phyloP scores from a whole-genome alignment of 345 rosid genomes.

The Sisymbrium irio region DNA sequence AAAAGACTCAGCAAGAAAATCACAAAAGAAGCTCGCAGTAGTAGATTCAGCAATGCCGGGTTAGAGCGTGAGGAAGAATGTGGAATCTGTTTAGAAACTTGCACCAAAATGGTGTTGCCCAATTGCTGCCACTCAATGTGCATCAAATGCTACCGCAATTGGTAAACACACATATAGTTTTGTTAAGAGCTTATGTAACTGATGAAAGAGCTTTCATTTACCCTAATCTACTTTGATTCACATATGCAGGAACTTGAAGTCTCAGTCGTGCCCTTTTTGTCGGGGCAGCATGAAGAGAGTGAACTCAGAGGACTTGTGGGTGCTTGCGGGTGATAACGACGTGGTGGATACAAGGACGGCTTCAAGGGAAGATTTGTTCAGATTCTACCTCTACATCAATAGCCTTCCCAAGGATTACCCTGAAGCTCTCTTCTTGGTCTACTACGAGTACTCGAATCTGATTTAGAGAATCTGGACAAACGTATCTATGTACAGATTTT shows the following conservation, averaged over 20 bases:
- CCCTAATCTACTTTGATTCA: not conserved
- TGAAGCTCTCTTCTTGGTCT: constrained; percentile 80
- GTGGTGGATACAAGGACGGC: constrained; percentile 74
- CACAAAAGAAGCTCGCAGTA: constrained; percentile 41
- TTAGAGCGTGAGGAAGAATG: constrained; percentile 92
- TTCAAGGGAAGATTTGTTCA: constrained; percentile 67
- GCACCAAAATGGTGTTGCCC: constrained; percentile 91
- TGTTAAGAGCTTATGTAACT: not conserved
- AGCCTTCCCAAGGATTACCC: constrained; percentile 86
- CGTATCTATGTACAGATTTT: constrained; percentile 33
- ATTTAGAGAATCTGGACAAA: constrained; percentile 32
- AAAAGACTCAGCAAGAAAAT: constrained; percentile 47
- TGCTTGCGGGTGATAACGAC: constrained; percentile 80
- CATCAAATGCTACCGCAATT: constrained; percentile 96
- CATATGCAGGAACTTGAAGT: constrained; percentile 72
- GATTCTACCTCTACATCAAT: constrained; percentile 79
- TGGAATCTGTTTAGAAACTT: constrained; percentile 95
- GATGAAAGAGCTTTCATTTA: not conserved
- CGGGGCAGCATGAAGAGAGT: constrained; percentile 97
- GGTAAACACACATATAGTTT: constrained; percentile 43
- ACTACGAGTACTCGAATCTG: constrained; percentile 62
- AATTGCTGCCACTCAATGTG: constrained; percentile 98
- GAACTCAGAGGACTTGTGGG: constrained; percentile 97
- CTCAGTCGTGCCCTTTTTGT: constrained; percentile 96
- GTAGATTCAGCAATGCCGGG: constrained; percentile 44